Conservation (phyloP, 768 basidiomycete species). For the Naganishia vishniacii region DNA sequence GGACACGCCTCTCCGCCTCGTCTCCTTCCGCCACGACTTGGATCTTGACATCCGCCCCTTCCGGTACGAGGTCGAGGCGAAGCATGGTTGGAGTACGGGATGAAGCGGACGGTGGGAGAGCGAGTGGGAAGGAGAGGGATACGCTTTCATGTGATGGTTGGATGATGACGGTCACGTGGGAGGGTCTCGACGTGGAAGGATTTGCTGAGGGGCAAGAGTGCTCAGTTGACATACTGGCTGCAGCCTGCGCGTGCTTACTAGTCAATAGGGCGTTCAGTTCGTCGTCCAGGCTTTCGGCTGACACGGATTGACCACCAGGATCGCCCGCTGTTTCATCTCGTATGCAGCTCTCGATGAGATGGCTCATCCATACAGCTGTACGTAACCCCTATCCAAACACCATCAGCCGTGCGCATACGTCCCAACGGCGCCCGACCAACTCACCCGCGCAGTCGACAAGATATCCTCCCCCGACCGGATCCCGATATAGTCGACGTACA, state of each 20-base stretch:
- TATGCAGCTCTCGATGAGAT: background rate
- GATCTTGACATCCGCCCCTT: background rate
- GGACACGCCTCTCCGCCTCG: background rate
- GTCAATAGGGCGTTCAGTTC: background rate
- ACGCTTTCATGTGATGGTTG: background rate
- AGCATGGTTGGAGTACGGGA: background rate
- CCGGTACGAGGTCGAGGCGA: background rate
- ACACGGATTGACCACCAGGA: background rate
- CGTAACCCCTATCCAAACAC: background rate
- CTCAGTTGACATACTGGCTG: no score
- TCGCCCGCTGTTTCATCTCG: background rate
- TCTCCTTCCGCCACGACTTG: background rate
- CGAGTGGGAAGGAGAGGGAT: background rate
- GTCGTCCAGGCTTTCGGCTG: background rate
- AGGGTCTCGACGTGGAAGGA: background rate
- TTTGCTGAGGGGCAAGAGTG: background rate
- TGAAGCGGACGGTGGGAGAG: background rate
- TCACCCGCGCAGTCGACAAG: background rate
- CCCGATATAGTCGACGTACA: constrained; percentile 4
- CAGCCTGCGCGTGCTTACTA: background rate
- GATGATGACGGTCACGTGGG: background rate
- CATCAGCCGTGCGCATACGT: background rate
- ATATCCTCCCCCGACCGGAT: constrained; percentile 9
- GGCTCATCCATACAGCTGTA: background rate
- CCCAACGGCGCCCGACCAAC: background rate